Evolutionary conservation across 2,329 filamentous ascomycete genomes (phyloP), one percentile per base, ranked within the genome.

Genomic region (Periconia macrospinosa): DNA sequence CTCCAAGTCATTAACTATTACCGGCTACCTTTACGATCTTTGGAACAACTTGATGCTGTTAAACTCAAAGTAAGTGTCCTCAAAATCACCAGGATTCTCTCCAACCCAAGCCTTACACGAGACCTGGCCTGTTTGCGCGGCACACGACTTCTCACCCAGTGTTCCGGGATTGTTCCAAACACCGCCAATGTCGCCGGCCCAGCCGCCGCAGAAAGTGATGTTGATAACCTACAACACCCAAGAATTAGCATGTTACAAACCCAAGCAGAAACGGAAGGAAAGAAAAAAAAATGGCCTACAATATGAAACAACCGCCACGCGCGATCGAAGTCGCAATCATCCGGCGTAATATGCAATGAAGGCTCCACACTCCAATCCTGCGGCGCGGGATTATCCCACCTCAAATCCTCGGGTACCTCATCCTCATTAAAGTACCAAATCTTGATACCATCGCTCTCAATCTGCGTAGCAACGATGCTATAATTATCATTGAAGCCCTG

Each of bases 351-450:
- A 30, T 53, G 46, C 56, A 62, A 49, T 1, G 56, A 40, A 2
- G 61, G 56, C 10, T 65, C 75, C 2, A 76, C 76, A n/a, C 33
- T 37, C 71, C 81, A 84, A 0, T 63, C 64, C 40, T 62, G 66
- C 9, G 79, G 76, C 57, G 80, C 73, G 1, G 81, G 81, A 1
- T 55, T 62, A 15, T 75, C 75, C 17, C 57, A 63, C 18, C 69
- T 61, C 41, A 83, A 76, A 18, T 81, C 79, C 1, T 49, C 49
- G 0, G 81, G 81, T 30, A 82, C 77, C 3, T 60, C 54, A 14
- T 56, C 56, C n/a, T 79, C 73, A 1, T 74, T 59, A 58, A 83
- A 83, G 62, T 77, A 79, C 80, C 80, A 84, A 55, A 82, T 78
- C 50, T 77, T 75, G 61, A 84, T 78, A 10, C 68, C 74, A 2